Evolutionary conservation across 371 early-diverging fungal species (phyloP), one percentile per base, ranked within the genome.

Genomic region (Rhizopus stolonifer): DNA sequence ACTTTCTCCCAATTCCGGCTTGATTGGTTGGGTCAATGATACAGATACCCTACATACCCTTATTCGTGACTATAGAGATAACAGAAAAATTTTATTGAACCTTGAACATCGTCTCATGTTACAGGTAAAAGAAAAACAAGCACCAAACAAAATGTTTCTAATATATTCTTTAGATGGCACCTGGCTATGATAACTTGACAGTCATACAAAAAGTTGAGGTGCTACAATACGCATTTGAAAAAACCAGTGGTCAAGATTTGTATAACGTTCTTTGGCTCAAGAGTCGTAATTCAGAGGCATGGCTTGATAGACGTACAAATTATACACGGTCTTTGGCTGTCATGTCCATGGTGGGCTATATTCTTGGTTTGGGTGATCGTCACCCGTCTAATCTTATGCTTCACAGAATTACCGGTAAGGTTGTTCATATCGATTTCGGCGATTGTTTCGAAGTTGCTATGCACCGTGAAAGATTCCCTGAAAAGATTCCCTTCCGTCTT

Each of bases 351-450:
- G 97, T 96, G 5, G 98, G 98, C 4, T 99, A 99, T 63, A 93
- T 99, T 24, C 82, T 99, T 11, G 99, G 99, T 15, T 71, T 99
- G 17, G 99, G 99, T 7, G 99, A 99, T 70, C 81, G 99, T 11
- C 99, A 99, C 72, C 98, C 99, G 4, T 95, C 98, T 11, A 99
- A 99, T 64, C 78, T 99, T 44, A 95, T 99, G 94, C 66, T 99
- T 52, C 94, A 99, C 58, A 79, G 91, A 19, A 84, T 80, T 31
- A 90, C 94, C 3, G 98, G 98, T 62, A 96, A 96, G 65, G 89
- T 98, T 8, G 89, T 97, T n/a, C 99, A 99, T 56, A 97, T 99
- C 61, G 99, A 99, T 72, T 95, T 99, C 71, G 99, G 99, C 31
- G 98, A 98, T 62, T 97, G 99, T 71, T 99, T 99, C 59, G 99